phyloP scores from a whole-genome alignment of 257 asterid genomes.

The Gardenia jasminoides region DNA sequence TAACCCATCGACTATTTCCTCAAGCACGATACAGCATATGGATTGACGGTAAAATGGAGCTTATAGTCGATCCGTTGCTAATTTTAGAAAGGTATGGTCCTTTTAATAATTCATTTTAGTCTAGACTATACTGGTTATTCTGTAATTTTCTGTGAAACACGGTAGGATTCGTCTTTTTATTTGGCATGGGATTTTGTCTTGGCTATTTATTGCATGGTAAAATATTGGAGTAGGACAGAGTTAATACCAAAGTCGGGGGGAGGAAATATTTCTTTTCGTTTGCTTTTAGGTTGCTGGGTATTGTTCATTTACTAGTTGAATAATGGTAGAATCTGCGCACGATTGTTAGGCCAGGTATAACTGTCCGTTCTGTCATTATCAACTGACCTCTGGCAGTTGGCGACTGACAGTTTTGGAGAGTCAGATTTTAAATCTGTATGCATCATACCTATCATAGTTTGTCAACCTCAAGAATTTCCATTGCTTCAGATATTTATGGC shows the following conservation, averaged over 20 bases:
- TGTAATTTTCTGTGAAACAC: no score
- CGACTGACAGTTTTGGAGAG: no score
- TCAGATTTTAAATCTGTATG: background rate
- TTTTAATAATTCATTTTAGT: background rate
- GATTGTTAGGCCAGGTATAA: background rate
- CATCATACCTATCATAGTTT: background rate
- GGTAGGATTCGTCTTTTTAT: background rate
- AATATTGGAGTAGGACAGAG: background rate
- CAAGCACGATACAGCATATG: conserved; percentile 92
- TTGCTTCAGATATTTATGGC: conserved; percentile 77
- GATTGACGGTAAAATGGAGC: conserved; percentile 99
- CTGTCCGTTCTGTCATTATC: background rate
- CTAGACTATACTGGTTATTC: background rate
- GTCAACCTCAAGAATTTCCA: background rate
- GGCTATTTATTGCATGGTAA: background rate
- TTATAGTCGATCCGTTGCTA: conserved; percentile 89
- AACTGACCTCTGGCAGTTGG: background rate
- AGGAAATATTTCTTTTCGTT: background rate
- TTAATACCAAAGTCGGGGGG: background rate
- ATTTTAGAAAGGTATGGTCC: conserved; percentile 77
- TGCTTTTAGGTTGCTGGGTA: background rate
- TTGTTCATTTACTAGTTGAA: background rate
- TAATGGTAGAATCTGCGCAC: background rate
- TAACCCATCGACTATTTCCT: conserved; percentile 92
- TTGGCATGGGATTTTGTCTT: background rate